phyloP scores from a whole-genome alignment of 345 rosid species.

The Schrenkiella parvula region DNA sequence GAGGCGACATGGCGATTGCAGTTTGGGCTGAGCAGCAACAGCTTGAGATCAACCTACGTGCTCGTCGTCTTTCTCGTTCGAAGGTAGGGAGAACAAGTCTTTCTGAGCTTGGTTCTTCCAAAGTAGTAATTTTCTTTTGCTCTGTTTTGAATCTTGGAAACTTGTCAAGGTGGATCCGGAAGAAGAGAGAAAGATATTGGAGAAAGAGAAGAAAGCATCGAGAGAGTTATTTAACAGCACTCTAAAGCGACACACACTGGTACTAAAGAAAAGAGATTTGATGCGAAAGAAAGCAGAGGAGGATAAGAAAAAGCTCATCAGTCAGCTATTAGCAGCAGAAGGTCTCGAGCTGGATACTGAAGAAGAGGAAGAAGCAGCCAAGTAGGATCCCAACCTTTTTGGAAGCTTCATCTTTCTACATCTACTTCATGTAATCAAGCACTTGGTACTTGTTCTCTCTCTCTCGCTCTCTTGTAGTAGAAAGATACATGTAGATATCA shows the following conservation, averaged over 20 bases:
- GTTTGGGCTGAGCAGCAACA: slow-evolving; percentile 99
- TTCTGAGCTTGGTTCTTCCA: neutral
- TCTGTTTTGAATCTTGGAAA: neutral
- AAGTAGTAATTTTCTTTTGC: neutral
- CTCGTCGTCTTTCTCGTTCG: slow-evolving; percentile 79
- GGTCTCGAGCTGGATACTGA: slow-evolving; percentile 87
- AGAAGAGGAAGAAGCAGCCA: slow-evolving; percentile 39
- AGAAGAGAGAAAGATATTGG: slow-evolving; percentile 77
- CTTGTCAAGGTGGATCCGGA: slow-evolving; percentile 68
- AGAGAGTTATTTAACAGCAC: slow-evolving; percentile 58
- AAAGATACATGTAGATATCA: slow-evolving; percentile 21
- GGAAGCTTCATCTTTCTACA: slow-evolving; percentile 1
- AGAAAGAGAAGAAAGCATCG: slow-evolving; percentile 81
- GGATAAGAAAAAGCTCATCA: slow-evolving; percentile 54
- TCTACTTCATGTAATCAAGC: slow-evolving; percentile 5
- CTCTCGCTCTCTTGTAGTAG: neutral
- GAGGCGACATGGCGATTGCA: slow-evolving; percentile 87
- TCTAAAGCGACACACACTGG: slow-evolving; percentile 72
- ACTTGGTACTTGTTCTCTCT: neutral
- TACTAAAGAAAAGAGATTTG: slow-evolving; percentile 81
- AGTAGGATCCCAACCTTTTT: neutral
- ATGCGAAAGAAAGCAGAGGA: slow-evolving; percentile 85
- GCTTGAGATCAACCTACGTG: slow-evolving; percentile 76
- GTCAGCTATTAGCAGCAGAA: slow-evolving; percentile 82
- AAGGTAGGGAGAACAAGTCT: slow-evolving; percentile 46